A percentile compares a stretch with the other conserved stretches of the same genome.
These are phyloP conservation scores for Jackrogersella multiformis DNA, from an alignment of 495 filamentous ascomycete genomes.

Conservation along the genomic window DNA sequence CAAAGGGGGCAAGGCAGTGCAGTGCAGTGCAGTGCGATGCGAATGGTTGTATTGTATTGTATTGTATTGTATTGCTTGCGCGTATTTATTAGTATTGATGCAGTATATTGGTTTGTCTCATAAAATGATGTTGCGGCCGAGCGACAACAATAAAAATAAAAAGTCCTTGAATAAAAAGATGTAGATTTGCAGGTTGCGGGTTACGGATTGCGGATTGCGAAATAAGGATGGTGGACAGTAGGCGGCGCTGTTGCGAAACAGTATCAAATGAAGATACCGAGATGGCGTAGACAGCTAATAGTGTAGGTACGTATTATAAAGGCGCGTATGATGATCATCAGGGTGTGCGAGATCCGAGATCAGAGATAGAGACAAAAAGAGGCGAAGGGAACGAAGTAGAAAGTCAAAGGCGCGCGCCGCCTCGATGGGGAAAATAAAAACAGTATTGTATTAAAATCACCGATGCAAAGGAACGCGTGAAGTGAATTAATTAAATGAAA, in stretches of 20 bases:
- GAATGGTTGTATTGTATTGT: too few species aligned
- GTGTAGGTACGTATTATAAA: conserved; percentile 32
- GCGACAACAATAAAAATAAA: conserved; percentile 50
- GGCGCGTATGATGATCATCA: conserved; percentile 41
- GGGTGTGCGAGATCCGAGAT: conserved; percentile 33
- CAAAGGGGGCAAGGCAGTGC: conserved; percentile 7
- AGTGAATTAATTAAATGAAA: conserved; percentile 34
- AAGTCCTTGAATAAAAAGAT: conserved; percentile 25
- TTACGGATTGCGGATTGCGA: conserved; percentile 16
- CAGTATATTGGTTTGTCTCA: conserved; percentile 12
- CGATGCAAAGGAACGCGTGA: conserved; percentile 38
- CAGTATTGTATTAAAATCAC: conserved; percentile 45
- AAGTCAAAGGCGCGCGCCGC: conserved; percentile 39
- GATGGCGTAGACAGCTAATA: conserved; percentile 6
- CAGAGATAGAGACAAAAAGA: conserved; percentile 47
- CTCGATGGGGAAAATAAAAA: conserved; percentile 17
- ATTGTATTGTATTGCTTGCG: conserved; percentile 28
- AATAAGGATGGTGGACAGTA: conserved; percentile 33
- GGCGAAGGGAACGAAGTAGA: conserved; percentile 24
- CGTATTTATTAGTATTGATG: conserved; percentile 28
- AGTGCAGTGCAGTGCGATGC: conserved; percentile 24
- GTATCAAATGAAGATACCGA: conserved; percentile 32
- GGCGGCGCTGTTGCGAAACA: conserved; percentile 32
- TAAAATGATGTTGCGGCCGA: conserved; percentile 45
- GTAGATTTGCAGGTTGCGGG: too few species aligned